Evolutionary conservation across 148 eudicot genomes (phyloP).

Genomic region (Diospyros lotus): DNA sequence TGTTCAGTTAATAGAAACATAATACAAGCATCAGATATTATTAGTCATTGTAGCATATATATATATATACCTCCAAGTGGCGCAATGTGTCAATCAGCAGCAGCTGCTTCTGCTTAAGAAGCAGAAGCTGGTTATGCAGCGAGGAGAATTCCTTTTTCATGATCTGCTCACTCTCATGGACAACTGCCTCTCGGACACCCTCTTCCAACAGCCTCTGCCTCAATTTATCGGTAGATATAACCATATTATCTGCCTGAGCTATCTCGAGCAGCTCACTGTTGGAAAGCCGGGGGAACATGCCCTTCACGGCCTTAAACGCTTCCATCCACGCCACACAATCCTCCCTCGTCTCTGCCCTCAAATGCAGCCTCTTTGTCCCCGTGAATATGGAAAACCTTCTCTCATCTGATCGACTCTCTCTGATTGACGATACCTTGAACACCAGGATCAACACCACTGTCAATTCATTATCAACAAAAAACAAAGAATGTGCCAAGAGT

Average conservation of each 20-base stretch:
- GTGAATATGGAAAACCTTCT: conserved; percentile 79
- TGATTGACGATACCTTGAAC: conserved; percentile 43
- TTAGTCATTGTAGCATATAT: too few species aligned
- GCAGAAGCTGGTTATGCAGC: conserved; percentile 56
- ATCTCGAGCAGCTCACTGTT: conserved; percentile 54
- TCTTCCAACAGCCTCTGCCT: conserved; percentile 65
- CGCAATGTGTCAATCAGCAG: conserved; percentile 61
- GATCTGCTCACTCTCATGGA: conserved; percentile 69
- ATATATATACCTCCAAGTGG: conserved; percentile 60
- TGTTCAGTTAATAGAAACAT: too few species aligned
- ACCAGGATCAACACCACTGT: not conserved
- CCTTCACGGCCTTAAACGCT: conserved; percentile 76
- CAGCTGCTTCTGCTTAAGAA: conserved; percentile 77
- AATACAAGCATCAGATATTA: too few species aligned
- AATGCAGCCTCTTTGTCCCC: conserved; percentile 83
- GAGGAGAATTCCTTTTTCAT: conserved; percentile 63
- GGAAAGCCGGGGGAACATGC: conserved; percentile 78
- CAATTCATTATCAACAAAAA: not conserved
- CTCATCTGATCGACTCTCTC: conserved; percentile 62
- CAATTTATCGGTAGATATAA: conserved; percentile 58
- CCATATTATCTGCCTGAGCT: conserved; percentile 47
- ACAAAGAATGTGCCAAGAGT: not conserved
- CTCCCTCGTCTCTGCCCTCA: conserved; percentile 67
- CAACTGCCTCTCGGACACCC: conserved; percentile 56
- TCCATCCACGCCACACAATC: conserved; percentile 74